Evolutionary conservation across 2,329 filamentous ascomycete species (phyloP).

Genomic region (Colletotrichum endophyticum): DNA sequence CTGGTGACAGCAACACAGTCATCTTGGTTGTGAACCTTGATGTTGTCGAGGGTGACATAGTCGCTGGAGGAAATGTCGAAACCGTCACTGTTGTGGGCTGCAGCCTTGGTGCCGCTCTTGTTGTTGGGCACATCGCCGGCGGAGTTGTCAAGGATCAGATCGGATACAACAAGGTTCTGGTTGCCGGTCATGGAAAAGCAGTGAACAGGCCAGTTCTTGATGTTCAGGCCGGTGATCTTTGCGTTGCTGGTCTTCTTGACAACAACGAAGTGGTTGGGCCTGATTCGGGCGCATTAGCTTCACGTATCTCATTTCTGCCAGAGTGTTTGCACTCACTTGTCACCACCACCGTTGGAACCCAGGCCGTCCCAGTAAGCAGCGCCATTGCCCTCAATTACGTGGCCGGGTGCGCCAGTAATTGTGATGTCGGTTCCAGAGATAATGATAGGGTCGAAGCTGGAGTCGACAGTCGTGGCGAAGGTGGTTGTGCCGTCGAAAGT

Average conservation of each 20-base stretch:
- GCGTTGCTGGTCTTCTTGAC: conserved; percentile 16
- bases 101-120: conserved; percentile 6
- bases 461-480: not conserved
- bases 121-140: conserved; percentile 10
- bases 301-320: not conserved
- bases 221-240: conserved; percentile 11
- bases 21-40: conserved; percentile 44
- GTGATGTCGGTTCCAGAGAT: conserved; percentile 12
- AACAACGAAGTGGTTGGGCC: conserved; percentile 15
- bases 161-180: not conserved
- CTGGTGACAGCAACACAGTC: conserved; percentile 51
- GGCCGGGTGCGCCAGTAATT: conserved; percentile 6
- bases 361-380: conserved; percentile 15
- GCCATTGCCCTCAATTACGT: conserved; percentile 17
- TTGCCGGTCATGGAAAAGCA: conserved; percentile 16
- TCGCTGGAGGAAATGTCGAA: conserved; percentile 44
- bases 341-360: conserved; percentile 14
- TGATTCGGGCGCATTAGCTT: not conserved
- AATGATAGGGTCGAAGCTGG: conserved; percentile 8
- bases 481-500: conserved; percentile 16
- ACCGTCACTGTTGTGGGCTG: conserved; percentile 46
- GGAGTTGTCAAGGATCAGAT: conserved; percentile 10
- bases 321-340: not conserved
- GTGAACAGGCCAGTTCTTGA: conserved; percentile 21
- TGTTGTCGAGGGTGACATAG: conserved; percentile 38